Conservation (phyloP, 495 filamentous ascomycete species). For the Penicillium bovifimosum region DNA sequence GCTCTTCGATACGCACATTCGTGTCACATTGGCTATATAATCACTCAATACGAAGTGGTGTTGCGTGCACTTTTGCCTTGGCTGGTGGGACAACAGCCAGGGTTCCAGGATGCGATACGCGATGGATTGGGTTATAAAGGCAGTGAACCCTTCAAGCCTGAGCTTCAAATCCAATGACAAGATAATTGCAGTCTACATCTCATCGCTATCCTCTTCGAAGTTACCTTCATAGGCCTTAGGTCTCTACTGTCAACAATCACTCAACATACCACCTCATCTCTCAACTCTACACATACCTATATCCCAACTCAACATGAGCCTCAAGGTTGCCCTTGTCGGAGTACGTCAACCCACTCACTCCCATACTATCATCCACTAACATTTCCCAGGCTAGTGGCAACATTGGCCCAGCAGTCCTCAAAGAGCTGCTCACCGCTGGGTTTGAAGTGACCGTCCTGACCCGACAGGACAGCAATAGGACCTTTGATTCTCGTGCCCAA, state of each 20-base stretch:
- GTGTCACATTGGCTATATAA: too few species aligned
- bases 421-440: constrained; percentile 46
- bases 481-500: constrained; percentile 33
- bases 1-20: too few species aligned
- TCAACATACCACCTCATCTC: not conserved
- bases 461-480: constrained; percentile 38
- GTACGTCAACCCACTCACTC: not conserved
- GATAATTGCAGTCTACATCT: too few species aligned
- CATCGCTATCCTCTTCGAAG: too few species aligned
- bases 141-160: not conserved
- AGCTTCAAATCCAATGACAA: not conserved
- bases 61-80: too few species aligned
- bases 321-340: constrained; percentile 3
- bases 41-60: too few species aligned
- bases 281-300: not conserved
- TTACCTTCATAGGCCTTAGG: not conserved
- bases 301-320: not conserved
- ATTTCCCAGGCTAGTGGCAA: constrained; percentile 49
- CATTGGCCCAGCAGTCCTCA: constrained; percentile 52
- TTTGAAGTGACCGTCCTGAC: constrained; percentile 57
- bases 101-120: too few species aligned
- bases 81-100: too few species aligned
- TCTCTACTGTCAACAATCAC: not conserved
- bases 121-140: not conserved
- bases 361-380: not conserved